Evolutionary conservation across 2,329 filamentous ascomycete genomes (phyloP).

Genomic region (Cladosporium austrohemisphaericum): DNA sequence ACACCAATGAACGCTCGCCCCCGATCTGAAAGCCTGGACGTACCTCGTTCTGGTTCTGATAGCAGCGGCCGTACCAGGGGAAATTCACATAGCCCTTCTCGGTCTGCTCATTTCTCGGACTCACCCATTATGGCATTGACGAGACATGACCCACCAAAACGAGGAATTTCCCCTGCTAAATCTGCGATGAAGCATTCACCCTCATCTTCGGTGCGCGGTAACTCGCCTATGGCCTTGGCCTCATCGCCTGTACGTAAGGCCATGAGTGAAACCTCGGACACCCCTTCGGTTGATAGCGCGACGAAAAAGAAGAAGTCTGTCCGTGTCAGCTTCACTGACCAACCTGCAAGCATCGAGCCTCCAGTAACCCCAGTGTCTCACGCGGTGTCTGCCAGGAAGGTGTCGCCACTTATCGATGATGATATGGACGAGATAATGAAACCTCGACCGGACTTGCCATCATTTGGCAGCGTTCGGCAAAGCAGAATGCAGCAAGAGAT

Average conservation of each 20-base stretch:
- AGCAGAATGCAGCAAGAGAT: slow-evolving; percentile 39
- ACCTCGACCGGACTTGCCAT: slow-evolving; percentile 69
- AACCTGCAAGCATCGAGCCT: slow-evolving; percentile 35
- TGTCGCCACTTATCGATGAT: slow-evolving; percentile 44
- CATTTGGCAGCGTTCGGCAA: slow-evolving; percentile 64
- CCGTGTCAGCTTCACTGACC: slow-evolving; percentile 69
- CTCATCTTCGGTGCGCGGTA: slow-evolving; percentile 45
- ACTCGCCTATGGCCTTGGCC: slow-evolving; percentile 44
- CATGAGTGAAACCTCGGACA: slow-evolving; percentile 53
- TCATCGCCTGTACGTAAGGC: slow-evolving; percentile 43
- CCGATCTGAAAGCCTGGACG: slow-evolving; percentile 32
- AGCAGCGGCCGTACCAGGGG: slow-evolving; percentile 24
- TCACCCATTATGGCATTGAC: slow-evolving; percentile 54
- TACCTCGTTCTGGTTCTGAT: slow-evolving; percentile 25
- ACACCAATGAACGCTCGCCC: slow-evolving; percentile 20
- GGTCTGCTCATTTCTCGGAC: slow-evolving; percentile 64
- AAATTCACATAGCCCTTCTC: slow-evolving; percentile 56
- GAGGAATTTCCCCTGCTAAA: slow-evolving; percentile 72
- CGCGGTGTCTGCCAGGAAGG: slow-evolving; percentile 19
- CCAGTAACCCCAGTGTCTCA: slow-evolving; percentile 49
- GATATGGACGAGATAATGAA: slow-evolving; percentile 65
- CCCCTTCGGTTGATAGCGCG: slow-evolving; percentile 43
- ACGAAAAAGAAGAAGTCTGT: slow-evolving; percentile 59
- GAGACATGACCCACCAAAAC: slow-evolving; percentile 64
- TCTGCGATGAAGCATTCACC: slow-evolving; percentile 67